Evolutionary conservation across 139 green algal species (phyloP).

Genomic region (Tetradesmus obliquus): DNA sequence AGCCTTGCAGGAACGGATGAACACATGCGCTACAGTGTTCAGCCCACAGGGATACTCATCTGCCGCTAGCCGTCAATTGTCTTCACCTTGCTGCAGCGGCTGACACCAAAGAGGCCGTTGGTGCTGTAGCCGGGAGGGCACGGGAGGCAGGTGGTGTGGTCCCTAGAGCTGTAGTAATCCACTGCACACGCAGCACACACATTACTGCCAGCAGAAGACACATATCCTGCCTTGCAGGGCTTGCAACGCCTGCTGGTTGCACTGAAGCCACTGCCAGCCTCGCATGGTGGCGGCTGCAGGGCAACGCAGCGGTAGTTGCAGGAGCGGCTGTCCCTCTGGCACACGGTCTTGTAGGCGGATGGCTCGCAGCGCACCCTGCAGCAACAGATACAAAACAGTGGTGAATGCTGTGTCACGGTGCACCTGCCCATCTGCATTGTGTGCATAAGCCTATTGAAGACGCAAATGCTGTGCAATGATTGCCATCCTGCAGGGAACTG

Average conservation of each 20-base stretch:
- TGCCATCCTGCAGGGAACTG: no score
- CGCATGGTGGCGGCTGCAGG: slow-evolving; percentile 10
- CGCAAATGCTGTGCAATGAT: no score
- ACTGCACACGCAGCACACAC: not conserved
- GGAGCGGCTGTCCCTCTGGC: not conserved
- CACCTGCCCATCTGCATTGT: no score
- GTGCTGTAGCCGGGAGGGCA: not conserved
- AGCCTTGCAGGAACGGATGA: no score
- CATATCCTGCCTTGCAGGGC: not conserved
- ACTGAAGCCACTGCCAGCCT: not conserved
- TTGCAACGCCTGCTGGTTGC: not conserved
- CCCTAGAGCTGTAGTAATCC: not conserved
- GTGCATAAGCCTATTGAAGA: no score
- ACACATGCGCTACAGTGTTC: no score
- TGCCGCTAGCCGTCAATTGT: not conserved
- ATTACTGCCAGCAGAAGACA: not conserved
- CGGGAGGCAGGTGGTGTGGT: not conserved
- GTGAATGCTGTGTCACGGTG: not conserved
- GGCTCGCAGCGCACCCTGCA: slow-evolving; percentile 13
- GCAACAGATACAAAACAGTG: not conserved
- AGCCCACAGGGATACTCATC: no score
- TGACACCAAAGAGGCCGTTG: not conserved
- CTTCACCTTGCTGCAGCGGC: slow-evolving; percentile 14
- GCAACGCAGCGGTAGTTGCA: not conserved
- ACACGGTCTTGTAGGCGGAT: not conserved